Base-by-base conservation (phyloP, 2,329 filamentous ascomycete genomes). In the Orbilia javanica region DNA sequence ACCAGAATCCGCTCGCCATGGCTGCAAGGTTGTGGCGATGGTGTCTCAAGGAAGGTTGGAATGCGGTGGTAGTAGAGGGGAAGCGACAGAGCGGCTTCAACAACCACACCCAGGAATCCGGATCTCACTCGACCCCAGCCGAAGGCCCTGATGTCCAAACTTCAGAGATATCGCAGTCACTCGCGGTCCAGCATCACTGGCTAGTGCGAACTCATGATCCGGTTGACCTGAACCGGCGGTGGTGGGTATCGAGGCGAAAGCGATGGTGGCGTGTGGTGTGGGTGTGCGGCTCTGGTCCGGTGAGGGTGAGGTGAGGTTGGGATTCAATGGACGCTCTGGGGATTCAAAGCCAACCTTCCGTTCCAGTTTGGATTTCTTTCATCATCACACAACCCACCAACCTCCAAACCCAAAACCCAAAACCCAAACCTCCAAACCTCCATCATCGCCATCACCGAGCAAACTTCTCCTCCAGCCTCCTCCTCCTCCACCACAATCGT, bases 1-100 rank as follows among this genome's bases (percentile, higher is more conserved):
- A 78, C 74, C 74, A 78, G 67, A 78, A 78, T 46, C 67, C 74
- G 62, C 74, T 63, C 0, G 74, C 74, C 74, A 78, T 78, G 42
- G 25, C 57, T 67, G 42, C 31, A 44, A 34, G 31, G 18, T 25
- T 63, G 60, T 48, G 53, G 27, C 10, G 57, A 42, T 34, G 57
- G 46, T 25, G 42, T 42, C 20, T 20, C 36, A 36, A 27, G 70
- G 44, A 50, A 31, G 46, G 31, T 66, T 52, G n/a, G 11, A 20
- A 15, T 44, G 27, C 5, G 18, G 34, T 42, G 39, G 25, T 27
- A 27, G 18, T 22, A n/a, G 52, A 57, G 52, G 31, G 52, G 52
- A 36, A 36, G 52, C 31, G 52, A 57, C 29, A 50, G 6, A 42
- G 13, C 52, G 34, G 25, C 39, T 48, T 48, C 18, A 46, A 20